A percentile compares a stretch with the other conserved stretches of the same genome.
These are phyloP conservation scores for Inga leiocalycina DNA, from an alignment of 306 rosid species.

Conservation along the genomic window DNA sequence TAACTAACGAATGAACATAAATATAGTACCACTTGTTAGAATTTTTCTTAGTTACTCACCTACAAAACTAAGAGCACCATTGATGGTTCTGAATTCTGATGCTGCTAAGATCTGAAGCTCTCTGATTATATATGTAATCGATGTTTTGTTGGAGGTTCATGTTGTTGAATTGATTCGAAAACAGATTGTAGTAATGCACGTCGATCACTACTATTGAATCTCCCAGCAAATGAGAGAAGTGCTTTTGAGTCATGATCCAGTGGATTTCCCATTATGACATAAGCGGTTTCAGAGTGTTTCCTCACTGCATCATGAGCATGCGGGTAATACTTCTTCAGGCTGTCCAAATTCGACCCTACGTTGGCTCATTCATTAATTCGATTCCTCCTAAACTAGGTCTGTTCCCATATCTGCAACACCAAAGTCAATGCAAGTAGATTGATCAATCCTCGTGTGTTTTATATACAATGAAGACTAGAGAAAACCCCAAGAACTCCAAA, in stretches of 20 bases:
- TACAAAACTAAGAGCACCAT: constrained; percentile 38
- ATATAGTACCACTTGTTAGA: too few species aligned
- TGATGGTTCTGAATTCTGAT: constrained; percentile 48
- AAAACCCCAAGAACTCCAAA: background rate
- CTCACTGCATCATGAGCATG: constrained; percentile 39
- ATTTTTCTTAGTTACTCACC: background rate
- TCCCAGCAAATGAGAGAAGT: constrained; percentile 46
- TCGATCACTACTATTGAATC: constrained; percentile 43
- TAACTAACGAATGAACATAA: too few species aligned
- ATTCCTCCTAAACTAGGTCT: constrained; percentile 48
- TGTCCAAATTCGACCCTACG: constrained; percentile 44
- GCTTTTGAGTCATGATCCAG: constrained; percentile 39
- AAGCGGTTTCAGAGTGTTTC: constrained; percentile 36
- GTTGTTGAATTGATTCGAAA: background rate
- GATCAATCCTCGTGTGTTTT: background rate
- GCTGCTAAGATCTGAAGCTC: constrained; percentile 40
- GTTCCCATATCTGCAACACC: constrained; percentile 42
- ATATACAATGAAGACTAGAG: background rate
- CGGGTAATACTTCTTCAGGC: constrained; percentile 36
- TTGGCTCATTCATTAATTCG: constrained; percentile 52
- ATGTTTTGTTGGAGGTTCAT: constrained; percentile 48
- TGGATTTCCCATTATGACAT: constrained; percentile 57
- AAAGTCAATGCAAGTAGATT: constrained; percentile 1
- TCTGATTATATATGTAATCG: constrained; percentile 41
- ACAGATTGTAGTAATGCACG: constrained; percentile 62